Base-by-base conservation (phyloP, 768 basidiomycete genomes). In the Cystofilobasidium capitatum region DNA sequence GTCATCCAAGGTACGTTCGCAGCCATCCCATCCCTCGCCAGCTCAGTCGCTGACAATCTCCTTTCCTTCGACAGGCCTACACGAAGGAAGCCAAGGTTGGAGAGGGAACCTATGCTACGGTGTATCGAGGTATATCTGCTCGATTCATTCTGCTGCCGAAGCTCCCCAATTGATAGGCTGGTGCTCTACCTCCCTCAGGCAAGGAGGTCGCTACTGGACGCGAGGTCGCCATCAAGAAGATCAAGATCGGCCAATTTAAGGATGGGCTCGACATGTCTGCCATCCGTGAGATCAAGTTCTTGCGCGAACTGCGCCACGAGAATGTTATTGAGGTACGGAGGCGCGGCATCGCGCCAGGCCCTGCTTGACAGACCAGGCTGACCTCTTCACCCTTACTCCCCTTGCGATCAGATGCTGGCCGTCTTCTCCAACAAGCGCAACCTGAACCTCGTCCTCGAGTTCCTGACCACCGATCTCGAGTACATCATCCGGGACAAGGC, bases 181-280 rank as follows among this genome's bases (percentile, higher is more conserved):
- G 14, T 14, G 20, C 39, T 59, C 6, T 12, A 2, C 6, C 31
- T 14, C 47, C 51, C 57, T 49, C 70, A 91, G 90, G 89, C 31
- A 81, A 86, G 70, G 87, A 91, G 72, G 81, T 83, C 22, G 79
- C 84, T 0, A 89, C 88, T 2, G 85, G 85, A 36, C 81, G 85
- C n/a, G 88, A 86, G 77, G 86, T 97, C 0, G 96, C 96, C 65
- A 94, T 99, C 72, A 99, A 99, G 81, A 98, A 98, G 79, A 94
- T 96, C 72, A 94, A 94, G 74, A 87, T 93, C 17, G 91, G 92
- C 6, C 88, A 89, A 72, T 92, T 94, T 81, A 94, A 93, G 76
- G 96, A 98, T 78, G 96, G 96, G 16, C 82, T 99, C 39, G 94
- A 98, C 78, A 97, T 99, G 92, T 94, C 91, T 70, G 96, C 96